Percentiles rank a stretch among this genome's conserved stretches.
These are phyloP conservation scores for Xylaria sp. DNA, from an alignment of 2,329 filamentous ascomycete species.

Conservation along the genomic window DNA sequence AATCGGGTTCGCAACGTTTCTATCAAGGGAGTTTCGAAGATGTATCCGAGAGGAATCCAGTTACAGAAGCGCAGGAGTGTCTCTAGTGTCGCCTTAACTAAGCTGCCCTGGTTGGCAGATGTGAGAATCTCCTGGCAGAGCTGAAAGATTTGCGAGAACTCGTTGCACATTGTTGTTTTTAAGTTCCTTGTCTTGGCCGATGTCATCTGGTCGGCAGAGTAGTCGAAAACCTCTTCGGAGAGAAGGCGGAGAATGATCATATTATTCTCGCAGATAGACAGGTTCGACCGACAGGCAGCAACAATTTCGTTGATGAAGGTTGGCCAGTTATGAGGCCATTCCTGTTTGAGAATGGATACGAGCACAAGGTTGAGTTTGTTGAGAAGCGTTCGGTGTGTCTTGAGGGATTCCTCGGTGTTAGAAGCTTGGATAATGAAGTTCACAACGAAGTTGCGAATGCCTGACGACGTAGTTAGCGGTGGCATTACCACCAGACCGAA, in stretches of 20 bases:
- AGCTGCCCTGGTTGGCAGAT: constrained; percentile 85
- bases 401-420: constrained; percentile 86
- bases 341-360: constrained; percentile 97
- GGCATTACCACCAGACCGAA: background rate
- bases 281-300: constrained; percentile 90
- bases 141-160: constrained; percentile 98
- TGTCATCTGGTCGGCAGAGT: constrained; percentile 99
- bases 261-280: constrained; percentile 99
- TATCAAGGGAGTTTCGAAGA: constrained; percentile 97
- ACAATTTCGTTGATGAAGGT: constrained; percentile 99
- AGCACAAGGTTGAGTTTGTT: constrained; percentile 99
- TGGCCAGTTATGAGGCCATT: constrained; percentile 99
- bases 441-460: constrained; percentile 98
- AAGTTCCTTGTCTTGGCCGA: constrained; percentile 95
- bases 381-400: constrained; percentile 84
- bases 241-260: constrained; percentile 97
- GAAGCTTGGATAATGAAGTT: constrained; percentile 98
- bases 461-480: constrained; percentile 57
- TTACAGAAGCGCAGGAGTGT: constrained; percentile 96
- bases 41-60: constrained; percentile 98
- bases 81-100: constrained; percentile 96
- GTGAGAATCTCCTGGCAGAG: constrained; percentile 95
- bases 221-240: constrained; percentile 98
- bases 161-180: constrained; percentile 98
- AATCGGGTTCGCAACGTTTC: constrained; percentile 93